Conservation (phyloP, 805 yeast species). For the Osmozyma mogii region DNA sequence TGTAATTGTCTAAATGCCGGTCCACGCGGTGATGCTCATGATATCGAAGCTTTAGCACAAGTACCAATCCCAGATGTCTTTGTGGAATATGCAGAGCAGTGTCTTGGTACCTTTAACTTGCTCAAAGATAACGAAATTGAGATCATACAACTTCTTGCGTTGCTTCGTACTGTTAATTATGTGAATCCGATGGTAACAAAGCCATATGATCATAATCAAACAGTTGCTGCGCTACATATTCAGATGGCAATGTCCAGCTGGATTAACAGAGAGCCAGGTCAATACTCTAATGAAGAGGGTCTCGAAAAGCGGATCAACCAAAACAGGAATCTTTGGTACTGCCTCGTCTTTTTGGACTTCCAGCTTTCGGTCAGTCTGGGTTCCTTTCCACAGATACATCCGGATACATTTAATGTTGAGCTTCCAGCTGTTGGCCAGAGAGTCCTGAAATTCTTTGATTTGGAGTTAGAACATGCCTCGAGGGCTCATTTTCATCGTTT, state of each 20-base stretch:
- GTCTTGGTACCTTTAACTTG: slow-evolving; percentile 2
- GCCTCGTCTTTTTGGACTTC: slow-evolving; percentile 1
- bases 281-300: background rate
- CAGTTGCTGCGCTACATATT: background rate
- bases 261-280: slow-evolving; percentile 2
- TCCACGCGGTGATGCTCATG: too few species aligned
- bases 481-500: too few species aligned
- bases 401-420: background rate
- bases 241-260: slow-evolving; percentile 2
- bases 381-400: slow-evolving; percentile 1
- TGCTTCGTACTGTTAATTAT: slow-evolving; percentile 1
- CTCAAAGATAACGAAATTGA: background rate
- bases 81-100: slow-evolving; percentile 1
- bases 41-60: too few species aligned
- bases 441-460: slow-evolving; percentile 1
- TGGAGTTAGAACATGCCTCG: slow-evolving; percentile 1
- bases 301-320: slow-evolving; percentile 1
- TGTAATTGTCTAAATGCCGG: too few species aligned
- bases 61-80: background rate
- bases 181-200: background rate
- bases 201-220: slow-evolving; percentile 1
- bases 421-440: background rate
- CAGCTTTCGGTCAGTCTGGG: slow-evolving; percentile 1
- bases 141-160: slow-evolving; percentile 1
- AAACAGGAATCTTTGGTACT: slow-evolving; percentile 3